Evolutionary conservation across 495 filamentous ascomycete genomes (phyloP).

Genomic region (Penicillium steckii): DNA sequence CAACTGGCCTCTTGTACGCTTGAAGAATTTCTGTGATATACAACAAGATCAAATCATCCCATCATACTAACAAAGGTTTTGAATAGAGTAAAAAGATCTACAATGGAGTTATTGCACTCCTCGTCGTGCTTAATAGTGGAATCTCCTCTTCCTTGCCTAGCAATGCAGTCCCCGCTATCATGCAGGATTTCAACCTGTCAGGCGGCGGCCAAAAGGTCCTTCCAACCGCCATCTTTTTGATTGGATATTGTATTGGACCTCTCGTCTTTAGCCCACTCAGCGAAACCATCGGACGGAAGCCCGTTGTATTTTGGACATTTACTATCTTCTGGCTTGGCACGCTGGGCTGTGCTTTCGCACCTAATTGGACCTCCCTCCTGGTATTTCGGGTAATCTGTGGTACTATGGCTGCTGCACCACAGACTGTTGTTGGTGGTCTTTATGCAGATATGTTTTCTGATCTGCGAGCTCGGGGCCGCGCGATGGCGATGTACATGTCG

Average conservation of each 20-base stretch:
- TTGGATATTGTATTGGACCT: slow-evolving; percentile 69
- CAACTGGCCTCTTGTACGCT: slow-evolving; percentile 34
- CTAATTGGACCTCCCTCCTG: slow-evolving; percentile 63
- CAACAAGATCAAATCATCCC: not conserved
- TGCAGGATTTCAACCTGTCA: slow-evolving; percentile 38
- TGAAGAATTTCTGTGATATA: not conserved
- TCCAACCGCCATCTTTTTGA: slow-evolving; percentile 71
- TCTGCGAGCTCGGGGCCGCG: slow-evolving; percentile 58
- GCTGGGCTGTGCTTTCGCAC: slow-evolving; percentile 66
- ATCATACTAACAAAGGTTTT: slow-evolving; percentile 1
- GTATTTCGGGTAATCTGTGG: slow-evolving; percentile 68
- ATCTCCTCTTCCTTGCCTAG: slow-evolving; percentile 67
- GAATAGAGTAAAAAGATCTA: slow-evolving; percentile 54
- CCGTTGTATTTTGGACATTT: slow-evolving; percentile 61
- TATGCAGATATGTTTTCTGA: slow-evolving; percentile 71
- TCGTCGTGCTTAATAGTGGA: slow-evolving; percentile 69
- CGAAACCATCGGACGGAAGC: slow-evolving; percentile 67
- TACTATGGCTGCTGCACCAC: slow-evolving; percentile 62
- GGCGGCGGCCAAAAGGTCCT: slow-evolving; percentile 54
- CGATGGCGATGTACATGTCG: slow-evolving; percentile 71
- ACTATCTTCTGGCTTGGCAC: slow-evolving; percentile 64
- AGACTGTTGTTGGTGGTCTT: slow-evolving; percentile 69
- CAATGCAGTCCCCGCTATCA: slow-evolving; percentile 56
- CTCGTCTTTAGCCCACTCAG: slow-evolving; percentile 67
- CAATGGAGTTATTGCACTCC: slow-evolving; percentile 54